Conservation (phyloP, 2,329 filamentous ascomycete species). For the Tolypocladium sp. region DNA sequence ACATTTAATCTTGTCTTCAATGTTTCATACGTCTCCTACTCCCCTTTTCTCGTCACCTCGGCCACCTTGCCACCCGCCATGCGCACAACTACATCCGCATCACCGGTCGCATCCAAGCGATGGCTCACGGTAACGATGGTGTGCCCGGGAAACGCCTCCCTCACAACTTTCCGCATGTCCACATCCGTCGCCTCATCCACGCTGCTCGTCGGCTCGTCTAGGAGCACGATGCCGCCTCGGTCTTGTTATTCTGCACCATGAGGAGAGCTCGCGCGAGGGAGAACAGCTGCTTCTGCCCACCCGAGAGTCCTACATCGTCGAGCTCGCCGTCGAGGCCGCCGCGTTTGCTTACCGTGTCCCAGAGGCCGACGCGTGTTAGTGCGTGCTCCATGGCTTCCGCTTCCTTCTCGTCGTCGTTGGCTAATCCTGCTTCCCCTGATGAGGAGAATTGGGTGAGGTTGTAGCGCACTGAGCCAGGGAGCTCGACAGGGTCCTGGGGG, state of each 20-base stretch:
- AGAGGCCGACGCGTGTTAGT: conserved; percentile 20
- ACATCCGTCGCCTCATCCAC: not conserved
- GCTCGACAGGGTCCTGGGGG: conserved; percentile 42
- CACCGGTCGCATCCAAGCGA: not conserved
- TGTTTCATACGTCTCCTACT: too few species aligned
- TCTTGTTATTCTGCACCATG: not conserved
- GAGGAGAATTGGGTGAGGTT: conserved; percentile 29
- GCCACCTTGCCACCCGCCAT: not conserved
- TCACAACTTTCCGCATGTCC: not conserved
- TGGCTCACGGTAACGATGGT: not conserved
- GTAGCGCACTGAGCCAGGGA: conserved; percentile 21
- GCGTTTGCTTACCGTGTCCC: conserved; percentile 11
- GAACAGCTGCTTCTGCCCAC: conserved; percentile 55
- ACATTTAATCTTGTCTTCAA: too few species aligned
- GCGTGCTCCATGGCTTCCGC: conserved; percentile 5
- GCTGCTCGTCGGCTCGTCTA: not conserved
- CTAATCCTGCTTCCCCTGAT: conserved; percentile 9
- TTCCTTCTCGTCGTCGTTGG: conserved; percentile 12
- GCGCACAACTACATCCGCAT: not conserved
- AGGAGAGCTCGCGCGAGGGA: conserved; percentile 50
- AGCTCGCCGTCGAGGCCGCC: conserved; percentile 23
- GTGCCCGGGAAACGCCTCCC: not conserved
- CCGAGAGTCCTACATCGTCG: conserved; percentile 35
- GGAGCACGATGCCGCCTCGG: not conserved
- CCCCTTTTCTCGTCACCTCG: not conserved